Conservation (phyloP, 2,329 filamentous ascomycete species). For the Zymoseptoria pseudotritici region DNA sequence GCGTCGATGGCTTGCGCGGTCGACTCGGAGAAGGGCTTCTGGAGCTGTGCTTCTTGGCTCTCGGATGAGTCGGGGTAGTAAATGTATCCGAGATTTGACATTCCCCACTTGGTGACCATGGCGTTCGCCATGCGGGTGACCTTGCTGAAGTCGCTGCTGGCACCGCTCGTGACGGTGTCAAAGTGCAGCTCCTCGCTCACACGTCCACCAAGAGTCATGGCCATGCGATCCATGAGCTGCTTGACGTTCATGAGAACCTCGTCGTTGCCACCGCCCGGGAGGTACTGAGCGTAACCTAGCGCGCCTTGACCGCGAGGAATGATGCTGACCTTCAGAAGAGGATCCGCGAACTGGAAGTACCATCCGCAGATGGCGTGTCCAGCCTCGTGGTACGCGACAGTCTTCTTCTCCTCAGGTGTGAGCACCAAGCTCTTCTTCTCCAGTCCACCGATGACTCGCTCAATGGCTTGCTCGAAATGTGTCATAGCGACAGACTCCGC, state of each 20-base stretch:
- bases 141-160: conserved; percentile 96
- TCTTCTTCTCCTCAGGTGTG: conserved; percentile 86
- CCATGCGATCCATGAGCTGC: conserved; percentile 98
- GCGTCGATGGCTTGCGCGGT: conserved; percentile 87
- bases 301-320: conserved; percentile 92
- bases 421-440: conserved; percentile 97
- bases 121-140: conserved; percentile 90
- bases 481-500: conserved; percentile 75
- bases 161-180: conserved; percentile 88
- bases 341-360: conserved; percentile 95
- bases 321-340: conserved; percentile 95
- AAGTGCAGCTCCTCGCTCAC: conserved; percentile 96
- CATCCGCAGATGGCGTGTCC: conserved; percentile 97
- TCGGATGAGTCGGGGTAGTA: conserved; percentile 63
- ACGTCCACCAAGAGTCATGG: conserved; percentile 94
- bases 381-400: conserved; percentile 95
- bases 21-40: conserved; percentile 93
- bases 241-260: conserved; percentile 93
- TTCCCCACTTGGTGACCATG: conserved; percentile 99
- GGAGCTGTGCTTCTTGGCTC: conserved; percentile 55
- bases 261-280: conserved; percentile 83
- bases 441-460: conserved; percentile 90
- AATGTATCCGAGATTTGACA: conserved; percentile 89
- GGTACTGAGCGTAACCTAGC: conserved; percentile 91
- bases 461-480: conserved; percentile 96